Conservation (phyloP, 2,329 filamentous ascomycete genomes). For the Aspergillus tamarii region DNA sequence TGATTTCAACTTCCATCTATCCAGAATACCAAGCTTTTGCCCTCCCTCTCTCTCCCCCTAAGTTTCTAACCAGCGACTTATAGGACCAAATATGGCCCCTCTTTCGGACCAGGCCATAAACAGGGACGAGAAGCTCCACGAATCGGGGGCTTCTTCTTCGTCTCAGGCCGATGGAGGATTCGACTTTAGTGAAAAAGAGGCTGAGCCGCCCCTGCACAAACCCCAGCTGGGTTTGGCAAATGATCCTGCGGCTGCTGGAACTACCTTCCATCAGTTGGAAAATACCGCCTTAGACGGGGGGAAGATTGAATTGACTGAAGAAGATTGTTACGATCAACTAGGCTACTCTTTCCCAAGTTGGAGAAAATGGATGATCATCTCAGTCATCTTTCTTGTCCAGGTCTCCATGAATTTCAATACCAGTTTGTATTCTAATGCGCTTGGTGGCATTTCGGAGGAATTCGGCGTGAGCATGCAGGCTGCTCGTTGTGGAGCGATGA, state of each 20-base stretch:
- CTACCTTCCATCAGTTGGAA: slow-evolving; percentile 31
- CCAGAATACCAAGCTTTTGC: neutral
- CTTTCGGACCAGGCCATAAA: slow-evolving; percentile 20
- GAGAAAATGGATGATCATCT: slow-evolving; percentile 74
- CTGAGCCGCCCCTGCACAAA: slow-evolving; percentile 10
- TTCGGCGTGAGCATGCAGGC: slow-evolving; percentile 70
- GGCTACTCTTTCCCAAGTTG: slow-evolving; percentile 62
- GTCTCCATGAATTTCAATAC: slow-evolving; percentile 81
- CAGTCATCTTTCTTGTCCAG: slow-evolving; percentile 74
- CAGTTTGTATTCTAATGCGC: slow-evolving; percentile 71
- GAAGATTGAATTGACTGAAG: slow-evolving; percentile 49
- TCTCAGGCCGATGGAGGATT: slow-evolving; percentile 34
- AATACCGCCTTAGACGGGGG: slow-evolving; percentile 21
- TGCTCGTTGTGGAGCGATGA: slow-evolving; percentile 72
- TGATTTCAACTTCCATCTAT: neutral
- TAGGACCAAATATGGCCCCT: slow-evolving; percentile 24
- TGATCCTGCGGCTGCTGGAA: slow-evolving; percentile 17
- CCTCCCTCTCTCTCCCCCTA: neutral
- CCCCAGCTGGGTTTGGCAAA: slow-evolving; percentile 19
- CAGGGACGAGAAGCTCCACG: slow-evolving; percentile 30
- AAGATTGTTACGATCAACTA: slow-evolving; percentile 68
- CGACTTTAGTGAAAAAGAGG: slow-evolving; percentile 19
- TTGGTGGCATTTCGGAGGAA: slow-evolving; percentile 66
- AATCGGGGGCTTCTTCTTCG: slow-evolving; percentile 38
- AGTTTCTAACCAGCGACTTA: neutral